phyloP scores from a whole-genome alignment of 1,284 basidiomycete genomes.

The Pterula multifida region DNA sequence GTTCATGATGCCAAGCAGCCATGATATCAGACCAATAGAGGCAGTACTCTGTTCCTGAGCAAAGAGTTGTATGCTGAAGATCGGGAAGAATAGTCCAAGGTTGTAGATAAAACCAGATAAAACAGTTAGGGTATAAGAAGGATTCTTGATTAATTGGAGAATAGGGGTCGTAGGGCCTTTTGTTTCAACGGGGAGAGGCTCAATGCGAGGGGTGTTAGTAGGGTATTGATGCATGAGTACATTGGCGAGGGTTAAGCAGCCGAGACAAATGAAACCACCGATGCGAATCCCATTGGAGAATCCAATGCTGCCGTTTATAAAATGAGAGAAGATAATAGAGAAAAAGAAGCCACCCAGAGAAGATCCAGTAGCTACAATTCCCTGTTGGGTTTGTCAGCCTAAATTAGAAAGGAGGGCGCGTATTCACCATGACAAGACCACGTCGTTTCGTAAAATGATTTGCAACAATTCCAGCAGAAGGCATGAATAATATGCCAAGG shows the following conservation, averaged over 20 bases:
- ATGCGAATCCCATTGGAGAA: conserved; percentile 15
- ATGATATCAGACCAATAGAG: conserved; percentile 12
- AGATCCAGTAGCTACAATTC: conserved; percentile 12
- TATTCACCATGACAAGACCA: neutral
- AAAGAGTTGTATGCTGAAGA: conserved; percentile 18
- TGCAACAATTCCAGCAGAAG: conserved; percentile 9
- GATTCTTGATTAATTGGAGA: conserved; percentile 3
- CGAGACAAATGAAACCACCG: conserved; percentile 13
- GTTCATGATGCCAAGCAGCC: conserved; percentile 17
- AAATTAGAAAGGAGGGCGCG: neutral
- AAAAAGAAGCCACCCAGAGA: conserved; percentile 13
- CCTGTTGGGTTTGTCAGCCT: conserved; percentile 7
- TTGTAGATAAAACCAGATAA: conserved; percentile 13
- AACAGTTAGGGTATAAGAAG: conserved; percentile 13
- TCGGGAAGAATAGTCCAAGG: conserved; percentile 16
- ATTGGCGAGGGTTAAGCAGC: conserved; percentile 13
- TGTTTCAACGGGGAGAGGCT: neutral
- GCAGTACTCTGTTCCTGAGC: conserved; percentile 13
- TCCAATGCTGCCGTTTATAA: conserved; percentile 13
- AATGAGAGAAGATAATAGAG: conserved; percentile 13
- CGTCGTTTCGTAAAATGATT: conserved; percentile 6
- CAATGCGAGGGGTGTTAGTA: neutral
- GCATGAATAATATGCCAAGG: conserved; percentile 12
- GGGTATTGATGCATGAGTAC: conserved; percentile 12
- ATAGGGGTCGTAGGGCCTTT: neutral